These are phyloP conservation scores for Fagopyrum esculentum DNA, from an alignment of 148 eudicot genomes.

Conservation along the genomic window DNA sequence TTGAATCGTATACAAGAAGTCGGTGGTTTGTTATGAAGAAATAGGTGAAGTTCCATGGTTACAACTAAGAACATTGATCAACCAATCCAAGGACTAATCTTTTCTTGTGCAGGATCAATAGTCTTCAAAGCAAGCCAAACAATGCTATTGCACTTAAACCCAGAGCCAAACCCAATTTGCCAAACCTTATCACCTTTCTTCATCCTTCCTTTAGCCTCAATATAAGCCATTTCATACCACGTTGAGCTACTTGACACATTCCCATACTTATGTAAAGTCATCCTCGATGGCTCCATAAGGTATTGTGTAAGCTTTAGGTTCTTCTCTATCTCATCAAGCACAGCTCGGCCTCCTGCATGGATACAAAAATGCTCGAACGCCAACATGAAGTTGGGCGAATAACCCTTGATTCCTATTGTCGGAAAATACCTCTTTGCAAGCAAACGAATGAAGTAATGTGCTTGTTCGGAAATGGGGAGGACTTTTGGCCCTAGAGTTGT, in stretches of 20 bases:
- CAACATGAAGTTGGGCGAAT: constrained; percentile 4
- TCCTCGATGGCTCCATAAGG: constrained; percentile 14
- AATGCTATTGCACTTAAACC: constrained; percentile 9
- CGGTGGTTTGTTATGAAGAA: too few species aligned
- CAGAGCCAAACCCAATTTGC: constrained; percentile 13
- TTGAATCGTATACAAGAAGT: too few species aligned
- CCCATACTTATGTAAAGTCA: constrained; percentile 1
- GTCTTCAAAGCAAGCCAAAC: constrained; percentile 8
- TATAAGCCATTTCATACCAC: constrained; percentile 8
- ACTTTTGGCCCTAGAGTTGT: constrained; percentile 11
- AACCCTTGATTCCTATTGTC: constrained; percentile 8
- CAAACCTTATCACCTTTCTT: constrained; percentile 1
- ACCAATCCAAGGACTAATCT: constrained; percentile 10
- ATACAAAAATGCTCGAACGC: constrained; percentile 13
- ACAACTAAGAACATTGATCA: too few species aligned
- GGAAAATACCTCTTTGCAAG: not conserved
- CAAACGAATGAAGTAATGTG: not conserved
- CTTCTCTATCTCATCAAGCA: constrained; percentile 13
- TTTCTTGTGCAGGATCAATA: constrained; percentile 6
- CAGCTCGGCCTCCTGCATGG: constrained; percentile 11
- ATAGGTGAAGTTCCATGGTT: too few species aligned
- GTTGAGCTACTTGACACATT: constrained; percentile 8
- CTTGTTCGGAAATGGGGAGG: constrained; percentile 11
- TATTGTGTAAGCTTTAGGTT: constrained; percentile 6
- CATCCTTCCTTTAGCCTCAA: constrained; percentile 7